Percentiles rank a stretch among this genome's conserved stretches.
These are phyloP conservation scores for Verticillium nubilum DNA, from an alignment of 2,329 filamentous ascomycete species.

Conservation along the genomic window DNA sequence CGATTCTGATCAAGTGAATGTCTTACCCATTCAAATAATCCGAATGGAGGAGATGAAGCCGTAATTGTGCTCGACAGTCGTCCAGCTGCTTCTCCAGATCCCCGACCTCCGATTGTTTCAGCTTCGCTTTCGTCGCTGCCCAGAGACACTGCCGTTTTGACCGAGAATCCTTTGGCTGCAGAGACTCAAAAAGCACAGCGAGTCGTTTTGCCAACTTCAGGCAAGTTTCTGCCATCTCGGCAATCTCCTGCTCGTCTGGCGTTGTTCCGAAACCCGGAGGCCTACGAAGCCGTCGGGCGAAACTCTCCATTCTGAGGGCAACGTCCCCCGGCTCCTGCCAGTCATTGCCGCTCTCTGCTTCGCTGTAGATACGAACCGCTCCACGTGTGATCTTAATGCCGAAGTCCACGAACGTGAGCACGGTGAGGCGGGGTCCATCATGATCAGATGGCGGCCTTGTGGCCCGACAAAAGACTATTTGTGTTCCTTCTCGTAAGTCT, in stretches of 20 bases:
- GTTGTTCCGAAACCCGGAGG: neutral
- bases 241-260: conserved; percentile 6
- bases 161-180: conserved; percentile 7
- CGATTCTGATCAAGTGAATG: no score
- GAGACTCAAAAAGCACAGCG: conserved; percentile 2
- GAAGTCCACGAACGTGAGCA: conserved; percentile 40
- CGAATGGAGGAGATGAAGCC: conserved; percentile 3
- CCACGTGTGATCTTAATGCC: conserved; percentile 35
- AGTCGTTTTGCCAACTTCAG: conserved; percentile 2
- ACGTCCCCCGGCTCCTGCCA: conserved; percentile 5
- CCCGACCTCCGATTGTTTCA: conserved; percentile 4
- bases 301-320: neutral
- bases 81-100: conserved; percentile 8
- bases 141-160: conserved; percentile 10
- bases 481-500: no score
- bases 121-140: conserved; percentile 7
- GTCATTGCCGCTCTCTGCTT: conserved; percentile 34
- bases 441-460: neutral
- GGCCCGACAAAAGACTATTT: no score
- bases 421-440: conserved; percentile 17
- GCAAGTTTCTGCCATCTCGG: conserved; percentile 6
- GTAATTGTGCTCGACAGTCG: conserved; percentile 8
- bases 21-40: neutral
- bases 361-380: conserved; percentile 38
- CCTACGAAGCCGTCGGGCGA: neutral